These are phyloP conservation scores for Tardiomyces depauwii DNA, from an alignment of 1,139 yeast species.

Conservation along the genomic window DNA sequence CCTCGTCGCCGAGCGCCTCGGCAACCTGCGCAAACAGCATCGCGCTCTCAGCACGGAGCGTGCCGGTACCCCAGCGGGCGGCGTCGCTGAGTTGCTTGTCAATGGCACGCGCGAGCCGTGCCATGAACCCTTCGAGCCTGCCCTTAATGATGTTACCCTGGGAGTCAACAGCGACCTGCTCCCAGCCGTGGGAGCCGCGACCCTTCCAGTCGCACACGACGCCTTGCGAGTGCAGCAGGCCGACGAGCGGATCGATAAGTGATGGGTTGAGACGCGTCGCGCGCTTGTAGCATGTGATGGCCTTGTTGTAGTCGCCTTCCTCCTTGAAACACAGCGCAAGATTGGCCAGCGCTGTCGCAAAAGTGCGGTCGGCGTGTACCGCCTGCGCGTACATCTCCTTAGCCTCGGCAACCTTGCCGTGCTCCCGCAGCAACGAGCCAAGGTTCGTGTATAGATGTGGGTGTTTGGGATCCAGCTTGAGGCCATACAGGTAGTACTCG, in stretches of 20 bases:
- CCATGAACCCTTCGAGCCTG: constrained; percentile 20
- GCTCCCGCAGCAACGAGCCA: constrained; percentile 24
- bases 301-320: constrained; percentile 23
- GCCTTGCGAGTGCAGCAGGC: constrained; percentile 23
- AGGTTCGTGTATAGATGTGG: constrained; percentile 27
- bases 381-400: constrained; percentile 23
- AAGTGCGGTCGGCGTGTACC: constrained; percentile 21
- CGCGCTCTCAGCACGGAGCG: constrained; percentile 1
- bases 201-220: constrained; percentile 26
- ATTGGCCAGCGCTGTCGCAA: constrained; percentile 25
- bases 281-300: constrained; percentile 20
- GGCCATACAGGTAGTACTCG: constrained; percentile 23
- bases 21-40: background rate
- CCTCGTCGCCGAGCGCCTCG: background rate
- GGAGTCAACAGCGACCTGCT: constrained; percentile 18
- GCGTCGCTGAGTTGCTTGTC: constrained; percentile 18
- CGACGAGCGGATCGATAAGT: constrained; percentile 25
- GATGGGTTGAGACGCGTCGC: constrained; percentile 22
- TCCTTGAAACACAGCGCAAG: constrained; percentile 25
- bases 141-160: constrained; percentile 16
- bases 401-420: constrained; percentile 21
- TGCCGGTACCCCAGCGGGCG: constrained; percentile 22
- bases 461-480: constrained; percentile 22
- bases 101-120: constrained; percentile 15
- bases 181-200: constrained; percentile 23